Percentiles rank a stretch among this genome's conserved stretches.
Conservation (phyloP, 768 basidiomycete genomes). For the Galerina marginata region DNA sequence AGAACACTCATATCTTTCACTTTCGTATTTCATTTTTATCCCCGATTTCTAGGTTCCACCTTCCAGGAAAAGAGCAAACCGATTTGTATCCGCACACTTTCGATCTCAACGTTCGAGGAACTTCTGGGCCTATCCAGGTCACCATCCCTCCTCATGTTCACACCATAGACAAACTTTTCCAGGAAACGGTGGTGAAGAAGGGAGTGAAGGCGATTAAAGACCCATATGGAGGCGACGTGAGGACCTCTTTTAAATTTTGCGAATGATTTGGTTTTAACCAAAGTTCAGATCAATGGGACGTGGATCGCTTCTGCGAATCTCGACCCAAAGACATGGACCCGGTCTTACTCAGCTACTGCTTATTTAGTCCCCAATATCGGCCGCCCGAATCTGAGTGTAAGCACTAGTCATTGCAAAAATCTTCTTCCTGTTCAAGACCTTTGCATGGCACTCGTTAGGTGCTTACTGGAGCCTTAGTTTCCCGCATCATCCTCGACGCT, state of each 20-base stretch:
- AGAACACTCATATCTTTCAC: neutral
- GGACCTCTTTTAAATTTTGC: neutral
- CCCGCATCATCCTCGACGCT: constrained; percentile 14
- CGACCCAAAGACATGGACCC: constrained; percentile 52
- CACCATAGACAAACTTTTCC: constrained; percentile 30
- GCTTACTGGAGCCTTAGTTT: constrained; percentile 28
- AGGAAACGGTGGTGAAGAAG: constrained; percentile 28
- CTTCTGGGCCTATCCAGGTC: constrained; percentile 34
- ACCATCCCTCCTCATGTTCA: constrained; percentile 32
- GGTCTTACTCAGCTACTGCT: constrained; percentile 65
- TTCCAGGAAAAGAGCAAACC: constrained; percentile 28
- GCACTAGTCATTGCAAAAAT: constrained; percentile 28
- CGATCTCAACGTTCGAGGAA: constrained; percentile 28
- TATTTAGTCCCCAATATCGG: constrained; percentile 63
- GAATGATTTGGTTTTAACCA: neutral
- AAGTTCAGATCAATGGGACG: constrained; percentile 26
- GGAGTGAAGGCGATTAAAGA: constrained; percentile 30
- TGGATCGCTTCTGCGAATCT: constrained; percentile 20
- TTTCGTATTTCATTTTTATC: neutral
- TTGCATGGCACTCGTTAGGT: constrained; percentile 6
- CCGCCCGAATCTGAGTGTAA: constrained; percentile 56
- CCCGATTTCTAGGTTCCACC: constrained; percentile 30
- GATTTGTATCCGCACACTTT: constrained; percentile 33
- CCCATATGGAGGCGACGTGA: constrained; percentile 36
- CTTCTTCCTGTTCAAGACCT: neutral